phyloP scores from a whole-genome alignment of 2,329 filamentous ascomycete species.

The Biscogniauxia sp. region DNA sequence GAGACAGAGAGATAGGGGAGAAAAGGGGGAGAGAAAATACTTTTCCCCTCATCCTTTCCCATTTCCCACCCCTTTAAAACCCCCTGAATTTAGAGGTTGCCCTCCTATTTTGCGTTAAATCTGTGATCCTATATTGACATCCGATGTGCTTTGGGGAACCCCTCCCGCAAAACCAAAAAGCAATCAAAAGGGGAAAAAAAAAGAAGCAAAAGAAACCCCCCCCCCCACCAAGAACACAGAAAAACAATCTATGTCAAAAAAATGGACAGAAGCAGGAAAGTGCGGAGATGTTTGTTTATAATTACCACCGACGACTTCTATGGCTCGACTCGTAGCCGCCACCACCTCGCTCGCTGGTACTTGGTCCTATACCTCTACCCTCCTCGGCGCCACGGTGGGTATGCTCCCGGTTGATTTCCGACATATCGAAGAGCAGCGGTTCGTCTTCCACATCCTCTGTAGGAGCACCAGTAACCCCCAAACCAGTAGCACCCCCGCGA shows the following conservation, averaged over 20 bases:
- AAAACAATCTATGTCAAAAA: conserved; percentile 11
- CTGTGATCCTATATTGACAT: background rate
- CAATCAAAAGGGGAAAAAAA: background rate
- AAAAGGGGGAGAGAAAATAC: no score
- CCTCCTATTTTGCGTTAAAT: conserved; percentile 4
- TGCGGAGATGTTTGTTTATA: background rate
- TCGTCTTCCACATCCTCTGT: conserved; percentile 62
- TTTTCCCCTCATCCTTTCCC: no score
- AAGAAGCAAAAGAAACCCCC: no score
- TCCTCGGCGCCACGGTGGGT: conserved; percentile 60
- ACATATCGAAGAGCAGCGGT: conserved; percentile 70
- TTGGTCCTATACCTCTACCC: conserved; percentile 39
- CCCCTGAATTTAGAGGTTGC: background rate
- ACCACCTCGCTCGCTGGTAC: conserved; percentile 32
- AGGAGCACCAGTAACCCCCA: conserved; percentile 42
- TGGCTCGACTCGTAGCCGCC: conserved; percentile 35
- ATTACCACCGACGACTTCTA: conserved; percentile 28
- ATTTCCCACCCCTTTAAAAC: no score
- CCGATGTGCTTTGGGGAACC: no score
- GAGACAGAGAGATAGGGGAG: no score
- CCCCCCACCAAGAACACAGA: background rate
- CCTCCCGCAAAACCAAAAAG: no score
- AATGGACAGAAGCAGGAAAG: background rate
- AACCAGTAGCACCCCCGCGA: conserved; percentile 35
- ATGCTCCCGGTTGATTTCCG: conserved; percentile 60